Percentiles rank a stretch among this genome's conserved stretches.
Conservation (phyloP, 352 stramenopile species). For the Nothophytophthora sp. region DNA sequence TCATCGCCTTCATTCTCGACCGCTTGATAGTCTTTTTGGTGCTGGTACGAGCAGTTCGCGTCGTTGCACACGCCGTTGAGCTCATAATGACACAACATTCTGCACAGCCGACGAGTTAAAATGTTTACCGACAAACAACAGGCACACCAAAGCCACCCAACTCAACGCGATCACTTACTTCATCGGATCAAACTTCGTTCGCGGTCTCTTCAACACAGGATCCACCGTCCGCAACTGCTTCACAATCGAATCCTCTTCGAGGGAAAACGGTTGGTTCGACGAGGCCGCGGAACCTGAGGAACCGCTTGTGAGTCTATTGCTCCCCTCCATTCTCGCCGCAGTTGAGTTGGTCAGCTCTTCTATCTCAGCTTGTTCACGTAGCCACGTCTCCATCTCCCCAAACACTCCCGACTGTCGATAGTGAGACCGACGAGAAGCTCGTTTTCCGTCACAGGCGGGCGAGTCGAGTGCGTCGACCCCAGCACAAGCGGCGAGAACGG, state of each 20-base stretch:
- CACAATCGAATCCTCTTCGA: constrained; percentile 39
- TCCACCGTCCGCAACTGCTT: constrained; percentile 30
- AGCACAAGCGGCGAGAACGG: constrained; percentile 20
- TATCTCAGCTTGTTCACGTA: constrained; percentile 21
- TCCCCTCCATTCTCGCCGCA: background rate
- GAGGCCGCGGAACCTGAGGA: constrained; percentile 4
- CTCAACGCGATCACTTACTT: constrained; percentile 36
- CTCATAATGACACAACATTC: constrained; percentile 73
- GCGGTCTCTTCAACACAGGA: background rate
- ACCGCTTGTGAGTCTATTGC: background rate
- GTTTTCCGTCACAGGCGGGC: background rate
- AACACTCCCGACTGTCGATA: constrained; percentile 35
- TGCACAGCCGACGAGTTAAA: constrained; percentile 23
- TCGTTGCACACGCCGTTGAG: constrained; percentile 80
- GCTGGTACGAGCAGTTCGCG: constrained; percentile 62
- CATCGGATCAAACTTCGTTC: constrained; percentile 46
- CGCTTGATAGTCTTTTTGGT: constrained; percentile 55
- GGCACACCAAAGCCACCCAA: background rate
- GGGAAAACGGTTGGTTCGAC: constrained; percentile 32
- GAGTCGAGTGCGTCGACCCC: constrained; percentile 7
- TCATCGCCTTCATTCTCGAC: background rate
- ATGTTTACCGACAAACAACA: background rate
- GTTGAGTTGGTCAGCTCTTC: constrained; percentile 6
- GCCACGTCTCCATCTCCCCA: constrained; percentile 28
- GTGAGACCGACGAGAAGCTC: constrained; percentile 19